A percentile compares a stretch with the other conserved stretches of the same genome.
Conservation (phyloP, 2,329 filamentous ascomycete genomes). For the Proliferodiscus dingleyae region DNA sequence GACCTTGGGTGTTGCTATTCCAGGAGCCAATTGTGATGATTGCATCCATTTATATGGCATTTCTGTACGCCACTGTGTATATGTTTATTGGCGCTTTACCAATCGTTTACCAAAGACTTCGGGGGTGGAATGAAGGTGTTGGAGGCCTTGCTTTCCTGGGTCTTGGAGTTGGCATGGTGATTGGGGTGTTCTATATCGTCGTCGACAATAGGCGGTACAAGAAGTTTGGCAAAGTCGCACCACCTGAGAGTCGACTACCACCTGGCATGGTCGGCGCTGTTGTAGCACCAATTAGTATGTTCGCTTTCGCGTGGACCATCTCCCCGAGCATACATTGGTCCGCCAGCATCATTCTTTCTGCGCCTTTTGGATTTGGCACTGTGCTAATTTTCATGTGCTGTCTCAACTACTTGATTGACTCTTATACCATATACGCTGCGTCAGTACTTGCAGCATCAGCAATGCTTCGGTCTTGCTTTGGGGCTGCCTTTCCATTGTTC, state of each 20-base stretch:
- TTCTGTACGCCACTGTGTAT: constrained; percentile 54
- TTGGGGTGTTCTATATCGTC: constrained; percentile 26
- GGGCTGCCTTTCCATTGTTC: constrained; percentile 65
- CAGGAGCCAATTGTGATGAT: constrained; percentile 65
- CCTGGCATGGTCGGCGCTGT: constrained; percentile 70
- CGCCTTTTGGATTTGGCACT: constrained; percentile 48
- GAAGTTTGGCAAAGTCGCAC: constrained; percentile 22
- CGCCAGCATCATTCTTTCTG: constrained; percentile 63
- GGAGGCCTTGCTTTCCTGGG: constrained; percentile 55
- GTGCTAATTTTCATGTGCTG: constrained; percentile 42
- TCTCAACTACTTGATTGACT: constrained; percentile 45
- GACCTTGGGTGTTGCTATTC: constrained; percentile 75
- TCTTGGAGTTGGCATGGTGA: constrained; percentile 32
- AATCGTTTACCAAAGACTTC: constrained; percentile 57
- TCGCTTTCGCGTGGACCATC: constrained; percentile 69
- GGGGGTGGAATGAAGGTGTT: constrained; percentile 54
- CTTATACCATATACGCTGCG: constrained; percentile 45
- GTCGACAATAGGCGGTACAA: constrained; percentile 44
- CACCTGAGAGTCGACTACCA: constrained; percentile 72
- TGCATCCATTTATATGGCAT: constrained; percentile 77
- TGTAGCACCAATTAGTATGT: constrained; percentile 71
- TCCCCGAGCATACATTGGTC: constrained; percentile 69
- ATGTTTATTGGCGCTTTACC: constrained; percentile 56
- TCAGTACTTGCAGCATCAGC: constrained; percentile 45
- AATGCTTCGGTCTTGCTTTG: constrained; percentile 67